Base-by-base conservation (phyloP, 139 green algal genomes). In the Zygnema circumcarinatum region DNA sequence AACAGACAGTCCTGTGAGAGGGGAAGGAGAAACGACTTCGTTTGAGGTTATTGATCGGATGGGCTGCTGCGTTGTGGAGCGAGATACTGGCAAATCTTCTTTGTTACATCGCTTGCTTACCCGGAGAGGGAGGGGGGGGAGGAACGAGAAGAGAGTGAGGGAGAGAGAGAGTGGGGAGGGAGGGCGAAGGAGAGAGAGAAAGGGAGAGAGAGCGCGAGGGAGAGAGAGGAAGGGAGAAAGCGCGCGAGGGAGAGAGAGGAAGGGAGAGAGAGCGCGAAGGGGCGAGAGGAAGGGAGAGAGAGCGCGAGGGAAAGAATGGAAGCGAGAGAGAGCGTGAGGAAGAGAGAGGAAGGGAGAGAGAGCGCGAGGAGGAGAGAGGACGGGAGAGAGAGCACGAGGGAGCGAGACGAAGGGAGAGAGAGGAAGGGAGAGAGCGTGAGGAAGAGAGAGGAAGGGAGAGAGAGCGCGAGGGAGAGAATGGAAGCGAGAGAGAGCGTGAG, bases 371-470 rank as follows among this genome's bases (percentile, higher is more conserved):
- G 47, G 16, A 62, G 47, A 16, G 47, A 62, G 47, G 47, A 16
- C 16, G 47, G 47, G 16, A 16, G 47, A 7, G 47, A 62, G 47
- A 16, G 47, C 7, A 62, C 7, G 47, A 62, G 47, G 47, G 47
- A 62, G 16, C 16, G 47, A 16, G 16, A 16, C 7, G 16, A 62
- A 69, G 32, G 33, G 74, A 22, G 31, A 81, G 47, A 53, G 74
- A 53, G 33, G 47, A n/a, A n/a, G n/a, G 33, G n/a, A 3, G 47
- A 20, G 1, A 0, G 74, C 39, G 3, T 20, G n/a, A 31, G 0
- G 31, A 25, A 78, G 69, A 40, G 7, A 40, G 36, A 40, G 16
- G 74, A 81, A 72, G 74, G 74, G 33, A 81, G 74, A 81, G 42
- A 69, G 74, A 3, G 74, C 0, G 47, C n/a, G 39, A 38, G 74